Base-by-base conservation (phyloP, 352 stramenopile genomes). In the Phytophthora hybrid region DNA sequence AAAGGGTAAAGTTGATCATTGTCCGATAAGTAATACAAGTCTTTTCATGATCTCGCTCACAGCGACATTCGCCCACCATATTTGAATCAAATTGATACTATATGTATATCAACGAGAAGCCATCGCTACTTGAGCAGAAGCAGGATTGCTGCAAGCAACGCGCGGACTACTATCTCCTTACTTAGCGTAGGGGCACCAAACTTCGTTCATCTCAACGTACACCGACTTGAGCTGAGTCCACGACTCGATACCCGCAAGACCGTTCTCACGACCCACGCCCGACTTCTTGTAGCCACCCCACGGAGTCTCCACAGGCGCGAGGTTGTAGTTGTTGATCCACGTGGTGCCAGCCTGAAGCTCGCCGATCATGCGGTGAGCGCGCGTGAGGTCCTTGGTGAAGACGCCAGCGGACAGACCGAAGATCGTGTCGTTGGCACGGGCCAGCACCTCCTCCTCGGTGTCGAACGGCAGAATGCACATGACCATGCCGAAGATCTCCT, bases 251-350 rank as follows among this genome's bases (percentile, higher is more conserved):
- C 88, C 89, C 1, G 88, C 87, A 14, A 92, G 70, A 7, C 96
- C 95, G 69, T 98, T 98, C 74, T 99, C 96, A 51, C 93, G 89
- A 13, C 96, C 96, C 7, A 99, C 72, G 0, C 97, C 97, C 16
- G 90, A 98, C 51, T 93, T 78, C 82, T 98, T 98, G 72, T 85
- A 92, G 10, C 95, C 95, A 31, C 94, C 94, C 91, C 93, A 99
- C 9, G 94, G 91, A 1, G 93, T 88, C 65, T 94, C 82, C 31
- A 91, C 84, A 5, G 91, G 91, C n/a, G 87, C 78, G 10, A 97
- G 82, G 66, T 97, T 96, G 85, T 97, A 97, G 74, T 94, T 94
- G 79, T 97, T 97, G 68, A 97, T 93, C 89, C 89, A 97, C 34
- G 86, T 84, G 9, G 90, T 96, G 32, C 92, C 92, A 14, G 84